phyloP scores from a whole-genome alignment of 805 yeast species.

The Saccharomycopsis babjevae region DNA sequence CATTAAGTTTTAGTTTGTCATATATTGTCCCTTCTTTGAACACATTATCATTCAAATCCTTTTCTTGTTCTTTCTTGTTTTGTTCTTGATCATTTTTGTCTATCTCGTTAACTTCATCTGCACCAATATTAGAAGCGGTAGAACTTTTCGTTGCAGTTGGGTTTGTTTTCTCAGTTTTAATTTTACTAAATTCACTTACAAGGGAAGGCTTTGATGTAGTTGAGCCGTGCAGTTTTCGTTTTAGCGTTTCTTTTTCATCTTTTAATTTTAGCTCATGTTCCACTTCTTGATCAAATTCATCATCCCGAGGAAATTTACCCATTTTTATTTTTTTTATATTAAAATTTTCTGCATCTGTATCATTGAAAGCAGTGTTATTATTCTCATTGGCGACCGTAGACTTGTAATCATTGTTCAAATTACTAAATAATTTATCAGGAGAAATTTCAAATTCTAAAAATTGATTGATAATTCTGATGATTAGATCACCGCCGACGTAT shows the following conservation, averaged over 20 bases:
- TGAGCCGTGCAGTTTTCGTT: constrained; percentile 24
- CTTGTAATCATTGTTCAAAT: constrained; percentile 43
- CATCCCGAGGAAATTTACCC: constrained; percentile 79
- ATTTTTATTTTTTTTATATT: constrained; percentile 67
- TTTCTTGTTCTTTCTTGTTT: not conserved
- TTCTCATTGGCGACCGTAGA: constrained; percentile 31
- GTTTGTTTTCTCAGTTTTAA: constrained; percentile 35
- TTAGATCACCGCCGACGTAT: constrained; percentile 79
- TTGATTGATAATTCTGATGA: constrained; percentile 80
- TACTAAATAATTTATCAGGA: constrained; percentile 24
- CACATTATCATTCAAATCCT: constrained; percentile 21
- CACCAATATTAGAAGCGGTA: not conserved
- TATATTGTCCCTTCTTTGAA: constrained; percentile 22
- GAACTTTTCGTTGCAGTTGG: constrained; percentile 2
- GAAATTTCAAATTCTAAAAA: constrained; percentile 41
- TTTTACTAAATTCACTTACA: constrained; percentile 55
- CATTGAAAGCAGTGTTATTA: constrained; percentile 21
- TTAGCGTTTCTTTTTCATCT: constrained; percentile 51
- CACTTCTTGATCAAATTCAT: constrained; percentile 74
- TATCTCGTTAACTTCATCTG: not conserved
- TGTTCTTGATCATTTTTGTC: constrained; percentile 5
- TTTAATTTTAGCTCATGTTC: constrained; percentile 72
- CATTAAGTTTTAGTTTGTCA: constrained; percentile 26
- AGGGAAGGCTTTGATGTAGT: constrained; percentile 32
- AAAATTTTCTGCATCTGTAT: constrained; percentile 39